Evolutionary conservation across 176 grass and related monocot genomes (phyloP), one percentile per base, ranked within the genome.

Genomic region (Coix lacrymajobi): DNA sequence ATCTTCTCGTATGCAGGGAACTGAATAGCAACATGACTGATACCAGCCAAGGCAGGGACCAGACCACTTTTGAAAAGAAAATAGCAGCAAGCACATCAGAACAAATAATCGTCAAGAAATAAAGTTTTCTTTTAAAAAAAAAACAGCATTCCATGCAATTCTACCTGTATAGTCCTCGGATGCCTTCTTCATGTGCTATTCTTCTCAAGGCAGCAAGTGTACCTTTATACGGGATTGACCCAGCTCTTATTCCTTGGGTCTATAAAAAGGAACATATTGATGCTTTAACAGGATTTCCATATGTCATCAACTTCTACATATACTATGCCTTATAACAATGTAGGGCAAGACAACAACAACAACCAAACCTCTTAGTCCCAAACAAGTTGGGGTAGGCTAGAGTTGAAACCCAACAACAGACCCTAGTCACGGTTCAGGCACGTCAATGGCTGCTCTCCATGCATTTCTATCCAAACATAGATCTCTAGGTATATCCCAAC

Each of bases 11-110:
- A 95, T 64, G 87, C 73, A 62, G 96, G 96, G 71, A 98, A 98
- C 85, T 98, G 96, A 66, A 98, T 98, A 51, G 96, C 96, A 85
- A 98, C 96, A 82, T 98, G 96, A 77, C 90, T 93, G 54, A 98
- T 91, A 89, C 96, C 96, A 63, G 88, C 96, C 85, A 98, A 93
- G 34, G 96, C 96, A 78, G 96, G 96, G 57, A 95, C 85, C 3
- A 98, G 87, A 60, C 96, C 96, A 66, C 96, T 98, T 86, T 79
- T 81, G 12, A 33, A 68, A 81, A 30, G 5, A 62, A 89, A 67
- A 79, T 32, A 68, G 14, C 30, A 75, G 79, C 28, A 78, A 60
- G 5, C 22, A 68, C 73, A 69, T 75, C 37, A 90, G 33, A 66
- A 86, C n/a, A 78, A 11, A 83, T 33, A 70, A 75, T 66, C 8